phyloP scores from a whole-genome alignment of 345 rosid genomes.

The Carallia brachiata region DNA sequence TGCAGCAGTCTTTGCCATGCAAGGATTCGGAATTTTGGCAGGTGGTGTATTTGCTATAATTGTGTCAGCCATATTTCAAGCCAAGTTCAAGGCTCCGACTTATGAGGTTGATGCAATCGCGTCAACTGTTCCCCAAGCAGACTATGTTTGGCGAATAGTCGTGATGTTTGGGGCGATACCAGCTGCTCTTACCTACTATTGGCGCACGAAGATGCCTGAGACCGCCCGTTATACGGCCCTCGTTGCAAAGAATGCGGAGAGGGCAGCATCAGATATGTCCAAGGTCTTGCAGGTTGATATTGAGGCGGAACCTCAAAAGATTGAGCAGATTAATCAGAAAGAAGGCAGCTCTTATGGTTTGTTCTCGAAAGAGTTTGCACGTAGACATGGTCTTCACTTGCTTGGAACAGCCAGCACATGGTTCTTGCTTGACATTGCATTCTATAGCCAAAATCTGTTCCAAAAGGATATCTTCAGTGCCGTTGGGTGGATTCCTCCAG shows the following conservation, averaged over 20 bases:
- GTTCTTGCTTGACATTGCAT: conserved; percentile 73
- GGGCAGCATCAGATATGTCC: conserved; percentile 72
- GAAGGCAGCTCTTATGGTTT: conserved; percentile 31
- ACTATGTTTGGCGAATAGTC: conserved; percentile 67
- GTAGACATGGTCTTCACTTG: conserved; percentile 61
- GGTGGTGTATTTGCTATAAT: conserved; percentile 59
- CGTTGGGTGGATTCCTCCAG: conserved; percentile 41
- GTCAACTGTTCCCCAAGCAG: conserved; percentile 61
- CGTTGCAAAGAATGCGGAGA: conserved; percentile 53
- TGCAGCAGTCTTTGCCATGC: conserved; percentile 80
- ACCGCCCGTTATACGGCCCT: conserved; percentile 75
- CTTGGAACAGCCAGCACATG: conserved; percentile 65
- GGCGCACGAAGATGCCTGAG: conserved; percentile 86
- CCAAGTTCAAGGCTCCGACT: conserved; percentile 26
- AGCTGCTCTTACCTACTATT: conserved; percentile 65
- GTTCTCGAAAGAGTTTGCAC: conserved; percentile 43
- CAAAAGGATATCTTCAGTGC: conserved; percentile 67
- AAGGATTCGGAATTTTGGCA: conserved; percentile 62
- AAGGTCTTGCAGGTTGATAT: conserved; percentile 39
- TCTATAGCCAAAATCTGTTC: conserved; percentile 59
- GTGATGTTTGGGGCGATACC: conserved; percentile 82
- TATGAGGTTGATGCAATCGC: conserved; percentile 20
- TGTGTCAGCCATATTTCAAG: conserved; percentile 46
- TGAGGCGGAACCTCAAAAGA: conserved; percentile 7
- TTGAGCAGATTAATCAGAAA: not conserved